Evolutionary conservation across 345 rosid species (phyloP).

Genomic region (Gossypium rotundifolium): DNA sequence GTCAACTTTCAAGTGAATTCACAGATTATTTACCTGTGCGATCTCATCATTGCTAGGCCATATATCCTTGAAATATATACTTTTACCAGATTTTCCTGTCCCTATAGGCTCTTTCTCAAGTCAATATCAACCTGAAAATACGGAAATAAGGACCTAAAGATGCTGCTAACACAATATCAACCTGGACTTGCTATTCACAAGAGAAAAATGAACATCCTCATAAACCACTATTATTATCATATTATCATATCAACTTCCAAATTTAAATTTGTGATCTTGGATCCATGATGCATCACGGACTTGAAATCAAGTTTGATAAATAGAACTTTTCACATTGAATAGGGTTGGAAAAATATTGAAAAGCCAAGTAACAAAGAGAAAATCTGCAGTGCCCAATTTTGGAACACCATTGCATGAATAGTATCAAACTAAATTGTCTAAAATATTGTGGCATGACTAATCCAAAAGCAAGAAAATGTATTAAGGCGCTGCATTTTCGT

Average conservation of each 20-base stretch:
- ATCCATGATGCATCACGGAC: background rate
- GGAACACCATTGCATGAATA: background rate
- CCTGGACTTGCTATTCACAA: background rate
- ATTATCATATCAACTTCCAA: background rate
- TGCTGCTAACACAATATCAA: background rate
- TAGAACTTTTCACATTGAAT: background rate
- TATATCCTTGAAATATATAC: slow-evolving; percentile 57
- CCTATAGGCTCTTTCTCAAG: slow-evolving; percentile 81
- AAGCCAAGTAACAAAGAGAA: background rate
- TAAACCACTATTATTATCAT: background rate
- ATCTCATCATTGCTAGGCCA: slow-evolving; percentile 80
- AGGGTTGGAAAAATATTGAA: background rate
- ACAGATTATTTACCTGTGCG: slow-evolving; percentile 41
- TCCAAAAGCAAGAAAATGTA: background rate
- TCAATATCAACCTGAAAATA: slow-evolving; percentile 69
- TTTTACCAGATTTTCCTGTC: slow-evolving; percentile 57
- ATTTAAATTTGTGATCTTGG: background rate
- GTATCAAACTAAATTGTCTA: background rate
- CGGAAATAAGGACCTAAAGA: background rate
- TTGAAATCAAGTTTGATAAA: background rate
- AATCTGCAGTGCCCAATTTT: background rate
- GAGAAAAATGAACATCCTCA: background rate
- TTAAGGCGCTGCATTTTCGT: background rate
- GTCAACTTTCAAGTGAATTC: background rate
- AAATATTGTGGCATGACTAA: background rate